phyloP scores from a whole-genome alignment of 2,329 filamentous ascomycete genomes.

The Pyricularia grisea region DNA sequence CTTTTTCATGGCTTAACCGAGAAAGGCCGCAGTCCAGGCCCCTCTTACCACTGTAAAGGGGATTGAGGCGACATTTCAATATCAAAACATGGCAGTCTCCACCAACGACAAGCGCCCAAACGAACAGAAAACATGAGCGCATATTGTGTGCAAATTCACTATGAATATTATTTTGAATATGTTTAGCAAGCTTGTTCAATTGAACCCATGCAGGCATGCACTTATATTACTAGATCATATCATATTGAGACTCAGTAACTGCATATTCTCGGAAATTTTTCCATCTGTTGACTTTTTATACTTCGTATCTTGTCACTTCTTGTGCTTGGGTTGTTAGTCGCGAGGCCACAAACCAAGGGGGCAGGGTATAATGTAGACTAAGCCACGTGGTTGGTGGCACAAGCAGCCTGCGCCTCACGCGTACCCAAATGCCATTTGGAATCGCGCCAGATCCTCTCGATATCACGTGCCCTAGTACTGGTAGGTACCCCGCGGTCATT shows the following conservation, averaged over 20 bases:
- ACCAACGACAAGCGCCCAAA: neutral
- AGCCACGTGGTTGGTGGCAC: neutral
- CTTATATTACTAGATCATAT: neutral
- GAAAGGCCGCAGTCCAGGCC: constrained; percentile 3
- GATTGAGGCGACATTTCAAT: constrained; percentile 1
- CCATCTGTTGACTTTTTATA: neutral
- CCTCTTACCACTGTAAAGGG: constrained; percentile 4
- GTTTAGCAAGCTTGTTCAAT: neutral
- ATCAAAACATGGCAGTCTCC: constrained; percentile 5
- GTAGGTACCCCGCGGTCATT: neutral
- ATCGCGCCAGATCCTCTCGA: neutral
- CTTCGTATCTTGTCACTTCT: neutral
- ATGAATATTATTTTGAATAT: neutral
- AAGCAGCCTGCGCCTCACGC: neutral
- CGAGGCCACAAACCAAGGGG: neutral
- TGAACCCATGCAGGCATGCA: neutral
- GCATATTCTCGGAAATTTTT: neutral
- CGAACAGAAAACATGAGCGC: neutral
- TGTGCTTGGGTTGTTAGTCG: neutral
- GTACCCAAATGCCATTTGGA: neutral
- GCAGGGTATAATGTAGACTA: no score
- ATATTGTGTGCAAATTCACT: neutral
- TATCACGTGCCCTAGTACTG: no score
- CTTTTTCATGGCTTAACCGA: constrained; percentile 3
- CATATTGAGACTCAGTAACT: no score